Percentiles rank a stretch among this genome's conserved stretches.
Evolutionary conservation across 768 basidiomycete genomes (phyloP).

Genomic region (Lenzites betulinus): DNA sequence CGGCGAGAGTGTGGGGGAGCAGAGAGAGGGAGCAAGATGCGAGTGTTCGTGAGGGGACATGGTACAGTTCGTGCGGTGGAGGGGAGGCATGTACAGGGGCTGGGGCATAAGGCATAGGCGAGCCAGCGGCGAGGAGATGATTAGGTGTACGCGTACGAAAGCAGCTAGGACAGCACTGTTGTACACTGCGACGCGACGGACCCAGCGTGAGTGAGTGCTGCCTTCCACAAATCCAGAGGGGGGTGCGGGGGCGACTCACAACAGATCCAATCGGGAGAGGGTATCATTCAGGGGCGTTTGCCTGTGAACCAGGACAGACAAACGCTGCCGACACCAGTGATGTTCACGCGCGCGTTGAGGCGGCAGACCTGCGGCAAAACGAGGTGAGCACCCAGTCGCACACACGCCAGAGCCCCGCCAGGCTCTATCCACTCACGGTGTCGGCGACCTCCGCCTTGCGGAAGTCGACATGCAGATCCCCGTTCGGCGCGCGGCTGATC

Average conservation of each 20-base stretch:
- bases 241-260: constrained; percentile 6
- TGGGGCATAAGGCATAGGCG: constrained; percentile 14
- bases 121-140: constrained; percentile 13
- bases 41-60: neutral
- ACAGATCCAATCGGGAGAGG: constrained; percentile 13
- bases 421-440: constrained; percentile 50
- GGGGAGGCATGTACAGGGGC: constrained; percentile 16
- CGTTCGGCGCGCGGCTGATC: constrained; percentile 73
- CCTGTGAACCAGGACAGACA: constrained; percentile 74
- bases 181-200: constrained; percentile 14
- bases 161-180: constrained; percentile 25
- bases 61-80: constrained; percentile 3
- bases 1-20: neutral
- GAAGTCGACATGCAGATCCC: constrained; percentile 78
- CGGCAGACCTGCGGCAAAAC: constrained; percentile 62
- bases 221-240: too few relatives aligned
- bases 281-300: constrained; percentile 42
- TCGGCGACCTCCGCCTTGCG: constrained; percentile 77
- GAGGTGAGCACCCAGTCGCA: neutral
- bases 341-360: constrained; percentile 72
- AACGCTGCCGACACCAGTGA: constrained; percentile 76
- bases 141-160: constrained; percentile 21
- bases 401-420: neutral
- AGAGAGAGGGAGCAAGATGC: constrained; percentile 1
- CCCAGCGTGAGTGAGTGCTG: neutral